Conservation (phyloP, 768 basidiomycete genomes). For the Termitomyces sp. region DNA sequence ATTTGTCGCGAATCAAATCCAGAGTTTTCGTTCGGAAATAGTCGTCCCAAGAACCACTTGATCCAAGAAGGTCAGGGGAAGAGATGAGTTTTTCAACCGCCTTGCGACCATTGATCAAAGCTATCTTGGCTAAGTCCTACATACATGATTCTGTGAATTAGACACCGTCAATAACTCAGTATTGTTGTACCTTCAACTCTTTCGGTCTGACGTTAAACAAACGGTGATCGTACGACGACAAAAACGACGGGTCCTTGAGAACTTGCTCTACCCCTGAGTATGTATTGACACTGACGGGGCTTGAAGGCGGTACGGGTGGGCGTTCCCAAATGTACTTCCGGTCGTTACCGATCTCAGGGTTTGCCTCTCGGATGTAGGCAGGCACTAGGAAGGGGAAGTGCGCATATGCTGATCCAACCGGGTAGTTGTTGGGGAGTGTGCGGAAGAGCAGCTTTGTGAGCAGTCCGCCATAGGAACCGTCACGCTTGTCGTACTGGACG, state of each 20-base stretch:
- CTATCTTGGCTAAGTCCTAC: not conserved
- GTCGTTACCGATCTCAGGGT: conserved; percentile 22
- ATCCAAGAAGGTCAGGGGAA: not conserved
- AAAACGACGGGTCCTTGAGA: conserved; percentile 23
- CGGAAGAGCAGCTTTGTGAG: conserved; percentile 69
- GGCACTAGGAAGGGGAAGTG: conserved; percentile 82
- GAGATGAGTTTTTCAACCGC: conserved; percentile 12
- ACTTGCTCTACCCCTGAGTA: conserved; percentile 29
- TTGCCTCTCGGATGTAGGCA: conserved; percentile 32
- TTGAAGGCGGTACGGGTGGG: conserved; percentile 26
- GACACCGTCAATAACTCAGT: not conserved
- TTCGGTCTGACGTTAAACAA: conserved; percentile 23
- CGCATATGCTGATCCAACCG: conserved; percentile 57
- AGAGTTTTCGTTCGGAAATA: conserved; percentile 28
- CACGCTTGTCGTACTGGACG: conserved; percentile 53
- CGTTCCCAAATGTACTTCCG: conserved; percentile 53
- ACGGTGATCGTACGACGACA: conserved; percentile 27
- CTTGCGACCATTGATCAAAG: conserved; percentile 1
- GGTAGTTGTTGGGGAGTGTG: conserved; percentile 65
- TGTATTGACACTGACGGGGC: conserved; percentile 21
- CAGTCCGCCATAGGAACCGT: conserved; percentile 75
- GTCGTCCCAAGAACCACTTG: conserved; percentile 10
- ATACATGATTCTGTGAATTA: not conserved
- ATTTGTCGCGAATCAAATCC: conserved; percentile 29
- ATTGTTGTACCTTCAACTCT: conserved; percentile 14